Base-by-base conservation (phyloP, 169 alveolate genomes). In the Plasmodium falciparum region DNA sequence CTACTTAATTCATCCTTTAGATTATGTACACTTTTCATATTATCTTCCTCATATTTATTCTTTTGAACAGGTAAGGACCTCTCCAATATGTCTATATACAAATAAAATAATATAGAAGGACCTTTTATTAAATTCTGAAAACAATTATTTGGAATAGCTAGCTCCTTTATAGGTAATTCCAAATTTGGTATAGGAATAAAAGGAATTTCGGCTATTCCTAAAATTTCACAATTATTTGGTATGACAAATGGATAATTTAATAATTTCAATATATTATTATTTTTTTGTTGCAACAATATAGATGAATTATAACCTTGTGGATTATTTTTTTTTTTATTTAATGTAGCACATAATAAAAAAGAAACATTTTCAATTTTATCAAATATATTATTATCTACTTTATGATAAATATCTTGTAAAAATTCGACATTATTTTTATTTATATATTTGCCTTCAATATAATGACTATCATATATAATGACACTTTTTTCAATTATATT, bases 151-250 rank as follows among this genome's bases (percentile, higher is more conserved):
- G 59, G 47, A 2, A 78, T 17, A 2, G 43, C 11, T 52, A 66
- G 9, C 17, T 78, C 74, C 12, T 70, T 78, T 7, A 78, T 11
- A 15, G 54, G 70, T 29, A 70, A 22, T 65, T 78, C 70, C 54
- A 50, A 45, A 24, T 45, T 70, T 2, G 67, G 13, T 6, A 24
- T 33, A 8, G 59, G 54, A 9, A 65, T 66, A 50, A 78, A 29
- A 7, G 89, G 89, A 24, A 78, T 70, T 78, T 78, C 76, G 0
- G 78, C 56, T 33, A 65, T 65, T 4, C 78, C 89, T 33, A 78
- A 9, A 13, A 78, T 50, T 78, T 78, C 89, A 13, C 69, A 78
- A 54, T 71, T 65, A 22, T 66, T 24, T n/a, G 89, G 89, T 22
- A 78, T 39, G 39, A 54, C 9, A 71, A 78, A 78, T 50, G 89